Base-by-base conservation (phyloP, 129 eudicot species). In the Tagetes patula region DNA sequence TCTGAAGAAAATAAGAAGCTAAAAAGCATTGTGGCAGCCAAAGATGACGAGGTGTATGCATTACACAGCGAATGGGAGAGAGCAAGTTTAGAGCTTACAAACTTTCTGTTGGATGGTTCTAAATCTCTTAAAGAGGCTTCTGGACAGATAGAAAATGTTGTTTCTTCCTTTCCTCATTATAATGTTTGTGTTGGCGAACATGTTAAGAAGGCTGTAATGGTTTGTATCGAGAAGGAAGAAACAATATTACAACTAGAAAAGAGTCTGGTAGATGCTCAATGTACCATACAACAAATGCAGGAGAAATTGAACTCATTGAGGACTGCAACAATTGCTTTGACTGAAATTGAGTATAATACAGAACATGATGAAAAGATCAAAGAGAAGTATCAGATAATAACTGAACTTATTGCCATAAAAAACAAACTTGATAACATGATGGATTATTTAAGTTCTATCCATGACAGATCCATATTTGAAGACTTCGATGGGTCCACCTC, bases 11-110 rank as follows among this genome's bases (percentile, higher is more conserved):
- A 87, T 62, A 64, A 69, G 67, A 80, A 73, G 71, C 60, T 91
- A 63, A 77, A 71, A 80, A 78, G 75, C 54, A 75, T 46, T 42
- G 33, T 85, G 58, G 82, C 83, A 70, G 82, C 78, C 53, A 91
- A 87, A 82, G 95, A 91, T 58, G 85, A 85, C 69, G 94, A 85
- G 72, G 78, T 87, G 60, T 82, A 73, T 62, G 64, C 30, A 9
- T 50, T 81, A 73, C 84, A 80, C 54, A 75, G 75, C 40, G 89
- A 85, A 41, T 91, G 97, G 97, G 89, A 85, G 81, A 87, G 78
- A 62, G 97, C 91, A 73, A 87, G 87, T 66, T 82, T 84, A 71
- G 97, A 91, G 81, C 82, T 91, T 67, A 91, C 95, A 73, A 80
- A 81, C 67, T 85, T 91, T 79, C 85, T 91, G 53, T 64, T 85